These are phyloP conservation scores for Globisporangium spinosum DNA, from an alignment of 352 stramenopile species.

Conservation along the genomic window DNA sequence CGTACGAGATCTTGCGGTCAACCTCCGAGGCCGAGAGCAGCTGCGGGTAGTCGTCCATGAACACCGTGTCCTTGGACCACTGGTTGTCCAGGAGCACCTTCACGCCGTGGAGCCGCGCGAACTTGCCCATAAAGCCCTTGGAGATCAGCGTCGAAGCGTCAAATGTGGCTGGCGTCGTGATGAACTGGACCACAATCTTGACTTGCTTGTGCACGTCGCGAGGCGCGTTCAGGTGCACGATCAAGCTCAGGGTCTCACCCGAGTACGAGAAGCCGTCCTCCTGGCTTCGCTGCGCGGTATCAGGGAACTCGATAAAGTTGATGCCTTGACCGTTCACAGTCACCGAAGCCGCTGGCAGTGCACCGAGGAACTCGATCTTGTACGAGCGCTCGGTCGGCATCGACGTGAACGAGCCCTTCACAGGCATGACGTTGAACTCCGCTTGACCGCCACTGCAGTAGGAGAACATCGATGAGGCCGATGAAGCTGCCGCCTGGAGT, in stretches of 20 bases:
- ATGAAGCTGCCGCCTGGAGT: neutral
- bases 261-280: constrained; percentile 23
- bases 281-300: neutral
- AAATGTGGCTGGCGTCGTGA: constrained; percentile 8
- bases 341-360: constrained; percentile 18
- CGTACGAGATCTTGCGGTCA: constrained; percentile 23
- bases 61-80: constrained; percentile 25
- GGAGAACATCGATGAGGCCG: neutral
- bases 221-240: constrained; percentile 17
- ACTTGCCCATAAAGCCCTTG: constrained; percentile 23
- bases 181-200: constrained; percentile 19
- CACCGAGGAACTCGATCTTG: constrained; percentile 23
- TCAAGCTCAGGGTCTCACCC: constrained; percentile 23
- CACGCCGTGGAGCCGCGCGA: constrained; percentile 26
- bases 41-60: constrained; percentile 27
- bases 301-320: constrained; percentile 15
- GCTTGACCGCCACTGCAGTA: constrained; percentile 16
- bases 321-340: constrained; percentile 21
- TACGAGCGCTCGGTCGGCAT: constrained; percentile 20
- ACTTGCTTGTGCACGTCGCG: neutral
- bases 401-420: constrained; percentile 20
- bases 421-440: constrained; percentile 21
- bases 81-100: constrained; percentile 31
- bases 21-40: constrained; percentile 22
- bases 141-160: constrained; percentile 12